Evolutionary conservation across 495 filamentous ascomycete genomes (phyloP).

Genomic region (Penicillium dipodomyicola): DNA sequence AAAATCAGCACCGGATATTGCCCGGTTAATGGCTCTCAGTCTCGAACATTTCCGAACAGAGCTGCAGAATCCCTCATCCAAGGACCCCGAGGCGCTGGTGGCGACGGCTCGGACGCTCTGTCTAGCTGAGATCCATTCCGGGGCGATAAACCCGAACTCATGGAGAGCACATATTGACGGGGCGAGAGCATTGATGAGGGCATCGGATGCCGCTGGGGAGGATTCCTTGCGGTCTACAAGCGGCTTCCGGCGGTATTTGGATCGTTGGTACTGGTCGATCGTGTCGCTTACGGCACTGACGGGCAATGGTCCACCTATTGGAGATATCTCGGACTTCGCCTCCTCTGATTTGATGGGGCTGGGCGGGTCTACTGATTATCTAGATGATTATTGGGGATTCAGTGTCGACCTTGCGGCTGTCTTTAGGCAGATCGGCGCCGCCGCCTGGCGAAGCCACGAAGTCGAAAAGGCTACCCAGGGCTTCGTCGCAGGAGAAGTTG

Average conservation of each 20-base stretch:
- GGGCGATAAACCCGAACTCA: constrained; percentile 46
- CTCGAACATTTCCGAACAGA: constrained; percentile 47
- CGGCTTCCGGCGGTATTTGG: constrained; percentile 44
- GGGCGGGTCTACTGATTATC: constrained; percentile 36
- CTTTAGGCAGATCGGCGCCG: constrained; percentile 44
- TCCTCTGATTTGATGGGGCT: constrained; percentile 19
- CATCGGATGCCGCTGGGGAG: constrained; percentile 28
- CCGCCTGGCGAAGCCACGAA: constrained; percentile 39
- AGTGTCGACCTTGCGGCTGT: constrained; percentile 42
- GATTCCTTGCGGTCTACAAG: constrained; percentile 31
- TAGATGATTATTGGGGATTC: constrained; percentile 51
- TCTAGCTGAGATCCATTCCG: constrained; percentile 49
- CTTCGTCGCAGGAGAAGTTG: constrained; percentile 24
- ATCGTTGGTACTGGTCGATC: constrained; percentile 49
- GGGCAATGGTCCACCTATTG: constrained; percentile 47
- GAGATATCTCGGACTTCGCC: constrained; percentile 24
- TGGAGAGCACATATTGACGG: constrained; percentile 50
- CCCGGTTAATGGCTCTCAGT: constrained; percentile 44
- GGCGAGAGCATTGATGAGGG: constrained; percentile 42
- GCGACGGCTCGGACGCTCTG: constrained; percentile 50
- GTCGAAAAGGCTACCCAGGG: constrained; percentile 16
- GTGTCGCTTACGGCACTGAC: constrained; percentile 47
- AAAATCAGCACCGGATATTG: constrained; percentile 46
- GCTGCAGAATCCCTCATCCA: constrained; percentile 37
- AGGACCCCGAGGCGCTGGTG: constrained; percentile 42